A percentile compares a stretch with the other conserved stretches of the same genome.
Conservation (phyloP, 2,329 filamentous ascomycete genomes). For the Pyrenophora graminea region DNA sequence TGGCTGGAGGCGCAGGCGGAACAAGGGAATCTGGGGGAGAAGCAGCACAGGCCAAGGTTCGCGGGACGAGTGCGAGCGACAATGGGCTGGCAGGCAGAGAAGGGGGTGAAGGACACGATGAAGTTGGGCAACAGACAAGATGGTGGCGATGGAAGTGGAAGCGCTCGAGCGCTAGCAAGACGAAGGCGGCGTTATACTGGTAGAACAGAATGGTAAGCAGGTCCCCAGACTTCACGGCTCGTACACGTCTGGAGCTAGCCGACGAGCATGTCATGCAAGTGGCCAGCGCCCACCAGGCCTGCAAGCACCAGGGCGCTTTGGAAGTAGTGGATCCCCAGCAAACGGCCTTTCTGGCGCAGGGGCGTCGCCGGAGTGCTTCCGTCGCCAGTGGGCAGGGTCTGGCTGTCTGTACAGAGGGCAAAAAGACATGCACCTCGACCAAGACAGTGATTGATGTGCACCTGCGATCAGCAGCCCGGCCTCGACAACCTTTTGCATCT, state of each 20-base stretch:
- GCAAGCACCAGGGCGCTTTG: slow-evolving; percentile 25
- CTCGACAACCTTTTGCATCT: slow-evolving; percentile 8
- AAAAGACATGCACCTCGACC: neutral
- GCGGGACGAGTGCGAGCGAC: slow-evolving; percentile 13
- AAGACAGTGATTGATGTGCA: slow-evolving; percentile 10
- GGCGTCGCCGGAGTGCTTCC: slow-evolving; percentile 19
- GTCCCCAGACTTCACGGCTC: slow-evolving; percentile 29
- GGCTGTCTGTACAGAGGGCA: neutral
- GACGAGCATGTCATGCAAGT: slow-evolving; percentile 32
- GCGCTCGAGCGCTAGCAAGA: slow-evolving; percentile 8
- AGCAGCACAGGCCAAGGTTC: slow-evolving; percentile 19
- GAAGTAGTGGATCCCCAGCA: slow-evolving; percentile 19
- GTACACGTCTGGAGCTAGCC: slow-evolving; percentile 15
- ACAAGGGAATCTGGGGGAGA: slow-evolving; percentile 18
- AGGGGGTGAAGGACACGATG: neutral
- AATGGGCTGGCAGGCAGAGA: no score
- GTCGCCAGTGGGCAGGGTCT: slow-evolving; percentile 17
- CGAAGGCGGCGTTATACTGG: slow-evolving; percentile 16
- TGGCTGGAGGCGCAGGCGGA: slow-evolving; percentile 21
- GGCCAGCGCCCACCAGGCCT: slow-evolving; percentile 20
- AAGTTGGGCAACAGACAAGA: slow-evolving; percentile 17
- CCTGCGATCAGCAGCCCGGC: slow-evolving; percentile 12
- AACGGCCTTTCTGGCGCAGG: slow-evolving; percentile 31
- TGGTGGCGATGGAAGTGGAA: slow-evolving; percentile 17
- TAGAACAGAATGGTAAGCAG: slow-evolving; percentile 30